A percentile compares a stretch with the other conserved stretches of the same genome.
phyloP scores from a whole-genome alignment of 352 stramenopile genomes.

The Hyaloperonospora arabidopsidis region DNA sequence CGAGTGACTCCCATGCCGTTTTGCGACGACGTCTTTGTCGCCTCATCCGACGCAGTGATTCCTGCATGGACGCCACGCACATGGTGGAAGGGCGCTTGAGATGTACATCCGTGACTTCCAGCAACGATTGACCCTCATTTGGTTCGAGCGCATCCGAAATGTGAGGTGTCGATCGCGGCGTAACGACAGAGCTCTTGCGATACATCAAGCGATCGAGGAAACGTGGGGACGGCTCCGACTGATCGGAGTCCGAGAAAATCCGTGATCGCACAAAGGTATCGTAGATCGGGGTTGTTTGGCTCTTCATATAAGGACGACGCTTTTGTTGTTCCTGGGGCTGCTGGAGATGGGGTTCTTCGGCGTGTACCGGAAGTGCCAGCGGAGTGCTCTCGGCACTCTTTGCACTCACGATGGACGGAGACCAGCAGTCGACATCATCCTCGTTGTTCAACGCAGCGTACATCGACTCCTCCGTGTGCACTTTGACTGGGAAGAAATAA shows the following conservation, averaged over 20 bases:
- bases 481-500: constrained; percentile 23
- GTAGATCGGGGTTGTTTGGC: constrained; percentile 27
- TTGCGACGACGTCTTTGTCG: constrained; percentile 34
- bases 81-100: constrained; percentile 51
- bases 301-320: constrained; percentile 26
- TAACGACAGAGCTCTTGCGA: constrained; percentile 53
- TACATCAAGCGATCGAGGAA: constrained; percentile 29
- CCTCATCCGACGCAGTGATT: constrained; percentile 30
- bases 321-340: constrained; percentile 12
- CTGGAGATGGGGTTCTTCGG: constrained; percentile 3
- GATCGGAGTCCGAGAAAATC: constrained; percentile 45
- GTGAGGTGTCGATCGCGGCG: constrained; percentile 36
- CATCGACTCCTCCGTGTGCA: constrained; percentile 9
- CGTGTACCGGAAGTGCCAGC: constrained; percentile 2
- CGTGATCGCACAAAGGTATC: constrained; percentile 23
- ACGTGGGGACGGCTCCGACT: constrained; percentile 44
- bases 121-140: constrained; percentile 39
- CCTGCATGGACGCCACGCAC: constrained; percentile 40
- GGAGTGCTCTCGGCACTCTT: constrained; percentile 14
- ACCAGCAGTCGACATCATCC: constrained; percentile 28
- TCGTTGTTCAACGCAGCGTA: constrained; percentile 26
- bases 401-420: constrained; percentile 21
- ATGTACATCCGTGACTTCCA: constrained; percentile 48
- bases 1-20: constrained; percentile 50
- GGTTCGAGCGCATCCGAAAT: constrained; percentile 18